A percentile compares a stretch with the other conserved stretches of the same genome.
Evolutionary conservation across 768 basidiomycete species (phyloP).

Genomic region (Chlorophyllum brunneum): DNA sequence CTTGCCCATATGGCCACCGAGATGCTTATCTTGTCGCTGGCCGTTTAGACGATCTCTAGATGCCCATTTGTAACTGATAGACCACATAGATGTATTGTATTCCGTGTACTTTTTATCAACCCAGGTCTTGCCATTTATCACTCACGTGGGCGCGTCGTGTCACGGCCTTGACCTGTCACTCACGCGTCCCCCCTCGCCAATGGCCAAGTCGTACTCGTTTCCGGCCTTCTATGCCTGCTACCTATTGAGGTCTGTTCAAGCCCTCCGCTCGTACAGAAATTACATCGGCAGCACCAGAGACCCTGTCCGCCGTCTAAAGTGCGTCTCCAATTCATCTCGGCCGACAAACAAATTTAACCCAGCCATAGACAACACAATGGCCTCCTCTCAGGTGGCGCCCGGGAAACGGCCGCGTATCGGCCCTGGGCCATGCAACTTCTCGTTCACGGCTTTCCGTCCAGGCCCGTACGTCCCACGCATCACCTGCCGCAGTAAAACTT

Average conservation of each 20-base stretch:
- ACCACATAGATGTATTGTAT: conserved; percentile 21
- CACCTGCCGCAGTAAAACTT: neutral
- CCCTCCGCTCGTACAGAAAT: conserved; percentile 50
- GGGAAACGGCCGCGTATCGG: conserved; percentile 53
- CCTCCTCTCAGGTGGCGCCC: conserved; percentile 65
- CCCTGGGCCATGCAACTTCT: conserved; percentile 89
- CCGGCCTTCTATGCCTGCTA: conserved; percentile 83
- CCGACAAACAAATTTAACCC: conserved; percentile 1
- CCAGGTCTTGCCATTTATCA: neutral
- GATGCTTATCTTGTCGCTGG: conserved; percentile 38
- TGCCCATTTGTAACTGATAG: neutral
- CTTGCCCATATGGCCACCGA: conserved; percentile 29
- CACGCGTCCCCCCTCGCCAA: neutral
- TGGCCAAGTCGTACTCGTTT: conserved; percentile 35
- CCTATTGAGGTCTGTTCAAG: conserved; percentile 64
- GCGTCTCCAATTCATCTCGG: neutral
- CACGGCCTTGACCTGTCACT: conserved; percentile 1
- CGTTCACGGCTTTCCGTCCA: conserved; percentile 79
- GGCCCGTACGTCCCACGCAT: conserved; percentile 32
- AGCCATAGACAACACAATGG: conserved; percentile 73
- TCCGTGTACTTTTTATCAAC: conserved; percentile 13
- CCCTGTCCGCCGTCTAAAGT: conserved; percentile 65
- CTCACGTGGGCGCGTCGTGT: conserved; percentile 10
- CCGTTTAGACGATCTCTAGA: conserved; percentile 4
- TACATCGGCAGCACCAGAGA: conserved; percentile 76